Evolutionary conservation across 1,284 basidiomycete genomes (phyloP), one percentile per base, ranked within the genome.

Genomic region (Inonotus hispidus): DNA sequence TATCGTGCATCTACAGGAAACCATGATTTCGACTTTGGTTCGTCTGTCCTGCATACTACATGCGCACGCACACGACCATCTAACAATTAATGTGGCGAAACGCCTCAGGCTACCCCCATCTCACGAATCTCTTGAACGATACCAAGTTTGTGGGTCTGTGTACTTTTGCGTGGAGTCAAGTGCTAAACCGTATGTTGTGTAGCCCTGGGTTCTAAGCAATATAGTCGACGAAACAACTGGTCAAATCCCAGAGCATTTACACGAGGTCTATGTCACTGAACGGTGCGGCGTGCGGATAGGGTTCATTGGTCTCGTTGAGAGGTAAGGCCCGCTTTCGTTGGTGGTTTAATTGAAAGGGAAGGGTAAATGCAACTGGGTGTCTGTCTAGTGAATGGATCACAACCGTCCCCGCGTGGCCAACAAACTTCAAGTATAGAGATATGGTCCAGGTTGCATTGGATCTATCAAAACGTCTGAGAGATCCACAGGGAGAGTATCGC

Each of bases 381-480:
- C 32, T 32, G 32, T n/a, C 2, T 61, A 83, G 90, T 69, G 88
- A 92, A 69, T 95, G 92, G 92, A 93, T 94, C 59, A 81, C 82
- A 3, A 94, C 92, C 0, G 88, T 95, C 2, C 81, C 92, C 0
- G 84, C 88, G 1, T 95, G 92, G 88, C 92, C 92, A 0, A 65
- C 82, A 2, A 82, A 79, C 64, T 95, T 91, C 72, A 72, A 79
- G 57, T 89, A 90, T 70, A 79, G 75, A 58, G 82, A 87, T 41
- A 90, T 92, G 88, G 75, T 75, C 13, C 79, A 88, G 58, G 80
- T 82, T 2, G 87, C 83, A 1, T 68, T 82, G 14, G 77, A 83
- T 37, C 79, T 94, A 7, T 94, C 92, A 0, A 77, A 79, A 64
- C 75, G 81, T 47, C 79, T 95, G 6, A 82, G 93, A 10, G 87